Percentiles rank a stretch among this genome's conserved stretches.
Evolutionary conservation across 2,329 filamentous ascomycete species (phyloP).

Genomic region (Phaeosphaeriaceae sp.): DNA sequence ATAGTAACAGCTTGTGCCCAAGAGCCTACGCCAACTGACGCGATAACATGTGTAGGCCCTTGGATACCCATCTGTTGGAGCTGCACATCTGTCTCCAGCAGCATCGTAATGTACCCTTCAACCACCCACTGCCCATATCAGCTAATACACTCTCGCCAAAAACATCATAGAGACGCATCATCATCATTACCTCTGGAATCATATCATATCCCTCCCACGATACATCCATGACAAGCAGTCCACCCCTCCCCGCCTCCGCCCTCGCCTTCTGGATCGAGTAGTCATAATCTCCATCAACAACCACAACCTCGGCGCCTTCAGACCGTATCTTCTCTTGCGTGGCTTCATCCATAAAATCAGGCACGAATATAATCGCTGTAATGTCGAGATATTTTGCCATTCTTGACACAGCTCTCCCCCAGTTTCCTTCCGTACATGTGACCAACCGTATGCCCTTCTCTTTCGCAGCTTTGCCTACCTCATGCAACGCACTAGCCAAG

Average conservation of each 20-base stretch:
- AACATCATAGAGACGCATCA: too few relatives aligned
- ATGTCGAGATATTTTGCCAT: constrained; percentile 70
- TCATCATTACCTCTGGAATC: constrained; percentile 67
- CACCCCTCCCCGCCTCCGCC: constrained; percentile 49
- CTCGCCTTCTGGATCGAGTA: constrained; percentile 62
- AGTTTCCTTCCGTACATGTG: constrained; percentile 78
- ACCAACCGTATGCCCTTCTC: constrained; percentile 55
- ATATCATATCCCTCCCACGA: constrained; percentile 71
- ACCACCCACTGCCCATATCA: constrained; percentile 68
- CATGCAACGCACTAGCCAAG: constrained; percentile 52
- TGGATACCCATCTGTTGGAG: constrained; percentile 49
- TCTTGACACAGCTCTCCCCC: constrained; percentile 73
- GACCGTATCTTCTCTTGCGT: constrained; percentile 63
- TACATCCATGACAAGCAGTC: constrained; percentile 72
- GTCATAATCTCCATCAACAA: constrained; percentile 69
- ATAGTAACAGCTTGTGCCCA: constrained; percentile 72
- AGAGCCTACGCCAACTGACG: constrained; percentile 75
- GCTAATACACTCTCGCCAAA: constrained; percentile 10
- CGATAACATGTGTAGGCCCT: constrained; percentile 61
- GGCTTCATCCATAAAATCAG: constrained; percentile 60
- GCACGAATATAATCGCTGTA: constrained; percentile 67
- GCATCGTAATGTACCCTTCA: constrained; percentile 77
- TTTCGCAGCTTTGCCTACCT: constrained; percentile 47
- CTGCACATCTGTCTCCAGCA: constrained; percentile 72
- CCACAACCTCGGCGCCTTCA: constrained; percentile 68